Base-by-base conservation (phyloP, 2,329 filamentous ascomycete species). In the Epichloe hybrida region DNA sequence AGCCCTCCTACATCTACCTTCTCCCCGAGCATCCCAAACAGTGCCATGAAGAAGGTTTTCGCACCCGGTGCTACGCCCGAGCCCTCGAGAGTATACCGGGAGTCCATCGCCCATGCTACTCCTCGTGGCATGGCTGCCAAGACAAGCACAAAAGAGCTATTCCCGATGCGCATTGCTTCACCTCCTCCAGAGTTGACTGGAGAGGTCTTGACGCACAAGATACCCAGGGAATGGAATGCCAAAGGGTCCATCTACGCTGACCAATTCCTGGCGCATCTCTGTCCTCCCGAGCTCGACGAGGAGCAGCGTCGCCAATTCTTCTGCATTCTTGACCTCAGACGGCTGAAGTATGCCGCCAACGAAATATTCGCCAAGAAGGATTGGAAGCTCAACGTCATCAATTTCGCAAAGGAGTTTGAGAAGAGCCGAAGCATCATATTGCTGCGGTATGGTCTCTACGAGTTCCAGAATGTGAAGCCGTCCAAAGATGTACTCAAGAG, bases 331-430 rank as follows among this genome's bases (percentile, higher is more conserved):
- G 78, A 81, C 58, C 66, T 81, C 52, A 75, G 78, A 53, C 72
- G 78, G 55, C 69, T 81, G 44, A 81, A 81, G 64, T 79, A 80
- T 58, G 74, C 77, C 5, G 77, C 78, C 31, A 72, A 80, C 56
- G 77, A 81, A 57, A 77, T 81, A 15, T 81, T 81, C 52, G 60
- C 66, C 17, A 76, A 73, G 60, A 81, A 81, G 61, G 77, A 79
- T 56, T 81, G 78, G 78, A 79, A 78, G 63, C 63, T 81, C 49
- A 81, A 81, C 55, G 73, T 81, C 17, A 62, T 76, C 55, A 81
- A 80, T 61, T 81, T 81, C 52, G 77, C 78, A 39, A 81, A 80
- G 61, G 78, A 81, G 61, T 81, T 79, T 54, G 78, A 81, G 61
- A 81, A 81, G 68, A 81, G 77, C 59, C 71, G 78, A 46, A 78